Evolutionary conservation across 2,329 filamentous ascomycete species (phyloP), one percentile per base, ranked within the genome.

Genomic region (Beauveria sp.): DNA sequence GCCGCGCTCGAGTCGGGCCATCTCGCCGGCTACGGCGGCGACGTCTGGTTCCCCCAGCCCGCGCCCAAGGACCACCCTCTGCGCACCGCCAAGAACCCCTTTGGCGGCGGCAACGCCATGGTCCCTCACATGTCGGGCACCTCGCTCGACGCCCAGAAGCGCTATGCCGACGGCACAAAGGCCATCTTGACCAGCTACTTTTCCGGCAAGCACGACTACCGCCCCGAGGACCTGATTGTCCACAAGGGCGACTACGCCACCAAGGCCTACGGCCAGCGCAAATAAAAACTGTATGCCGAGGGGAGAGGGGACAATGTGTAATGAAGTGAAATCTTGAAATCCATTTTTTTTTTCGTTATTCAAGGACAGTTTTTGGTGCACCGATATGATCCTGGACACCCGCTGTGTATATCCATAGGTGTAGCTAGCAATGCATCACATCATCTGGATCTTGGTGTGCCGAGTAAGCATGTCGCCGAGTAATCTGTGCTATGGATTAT

Each of bases 51-150:
- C 91, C 93, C 93, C 65, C 95, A 99, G 84, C 95, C 95, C 70
- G 95, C 95, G 24, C 93, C 93, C 72, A 85, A 86, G 78, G 93
- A 97, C 73, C 95, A 99, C 84, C 86, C 87, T 63, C 90, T 99
- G 72, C 92, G 95, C 75, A 90, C 88, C 75, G 93, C 91, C 75
- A 88, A 93, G 85, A 95, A 93, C 85, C 90, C 90, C 74, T 96
- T 91, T 83, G 93, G 93, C 69, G 95, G 93, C 73, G 95, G 95
- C 74, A 98, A 98, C 80, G 95, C 93, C 79, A 99, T 95, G 90
- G 93, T 97, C 63, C 91, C 95, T 62, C 95, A 98, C 86, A 96
- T 98, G 91, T 96, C 92, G 14, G 95, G 95, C 74, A 98, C 93
- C 63, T 96, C 93, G n/a, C 88, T 99, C 73, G 95, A 99, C 74